Evolutionary conservation across 2,329 filamentous ascomycete genomes (phyloP), one percentile per base, ranked within the genome.

Genomic region (Colletotrichum endophyticum): DNA sequence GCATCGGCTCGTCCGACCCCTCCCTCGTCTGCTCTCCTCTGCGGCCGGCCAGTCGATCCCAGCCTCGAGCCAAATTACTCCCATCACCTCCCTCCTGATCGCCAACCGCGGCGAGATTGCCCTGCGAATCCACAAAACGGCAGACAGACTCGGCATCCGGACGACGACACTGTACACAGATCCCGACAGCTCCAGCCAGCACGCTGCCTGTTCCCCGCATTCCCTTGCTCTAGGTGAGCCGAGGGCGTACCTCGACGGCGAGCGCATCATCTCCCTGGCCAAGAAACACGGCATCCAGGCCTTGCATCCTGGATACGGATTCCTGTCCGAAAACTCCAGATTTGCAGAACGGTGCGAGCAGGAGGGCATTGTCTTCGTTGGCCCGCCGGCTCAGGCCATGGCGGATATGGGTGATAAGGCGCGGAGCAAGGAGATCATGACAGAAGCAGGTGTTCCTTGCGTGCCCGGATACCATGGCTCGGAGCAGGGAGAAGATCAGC

Each of bases 21-120:
- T 85, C 79, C 84, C 85, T 84, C 88, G 84, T 75, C 82, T 80
- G 36, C 80, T 85, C 62, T 83, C 86, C 72, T 61, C 80, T 39
- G 75, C 75, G 15, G 67, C 72, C 27, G 75, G 66, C 16, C 64
- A 76, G 34, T 36, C 70, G 19, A 66, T 74, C 16, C 62, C 73
- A 19, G 74, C 77, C 34, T 73, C 77, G 25, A 75, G 72, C 30
- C 81, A 83, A 59, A 80, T 86, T 62, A 89, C 87, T 16, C 89
- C 91, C 34, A 91, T 93, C 79, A 93, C 92, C 72, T 98, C 96
- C 11, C 94, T 99, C 57, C 90, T 99, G 28, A 99, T 99, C 83
- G 97, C 97, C 70, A 99, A 99, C 84, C 94, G 97, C 80, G 97
- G 97, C 81, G 97, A 99, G 86, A 99, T 99, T 81, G 97, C 97